Percentiles rank a stretch among this genome's conserved stretches.
Evolutionary conservation across 2,329 filamentous ascomycete species (phyloP).

Genomic region (Penicillium carneum): DNA sequence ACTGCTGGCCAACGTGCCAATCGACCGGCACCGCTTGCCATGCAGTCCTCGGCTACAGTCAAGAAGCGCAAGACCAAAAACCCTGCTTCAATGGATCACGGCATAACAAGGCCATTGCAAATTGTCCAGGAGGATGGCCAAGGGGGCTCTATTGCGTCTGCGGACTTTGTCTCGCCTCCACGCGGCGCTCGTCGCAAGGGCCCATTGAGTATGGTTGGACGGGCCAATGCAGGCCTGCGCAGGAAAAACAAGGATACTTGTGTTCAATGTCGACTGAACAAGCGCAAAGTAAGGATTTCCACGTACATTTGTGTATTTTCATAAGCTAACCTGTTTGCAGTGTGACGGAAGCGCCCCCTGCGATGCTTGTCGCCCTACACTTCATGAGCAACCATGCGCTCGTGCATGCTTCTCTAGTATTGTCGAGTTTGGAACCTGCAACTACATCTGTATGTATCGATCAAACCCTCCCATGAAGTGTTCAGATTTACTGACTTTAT

Average conservation of each 20-base stretch:
- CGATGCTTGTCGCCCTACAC: constrained; percentile 51
- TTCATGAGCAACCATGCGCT: constrained; percentile 55
- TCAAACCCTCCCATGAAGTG: constrained; percentile 5
- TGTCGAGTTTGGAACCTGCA: constrained; percentile 55
- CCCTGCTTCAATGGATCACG: constrained; percentile 40
- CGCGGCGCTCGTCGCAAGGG: constrained; percentile 54
- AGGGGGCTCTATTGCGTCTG: constrained; percentile 52
- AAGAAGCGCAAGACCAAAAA: constrained; percentile 49
- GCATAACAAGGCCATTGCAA: constrained; percentile 46
- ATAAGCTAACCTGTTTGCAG: constrained; percentile 35
- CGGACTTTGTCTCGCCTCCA: constrained; percentile 52
- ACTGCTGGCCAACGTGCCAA: constrained; percentile 35
- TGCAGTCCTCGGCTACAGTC: constrained; percentile 43
- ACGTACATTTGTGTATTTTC: background rate
- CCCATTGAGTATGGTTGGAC: constrained; percentile 49
- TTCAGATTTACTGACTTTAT: constrained; percentile 29
- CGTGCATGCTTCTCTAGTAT: constrained; percentile 55
- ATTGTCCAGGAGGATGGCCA: constrained; percentile 55
- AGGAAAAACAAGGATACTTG: constrained; percentile 56
- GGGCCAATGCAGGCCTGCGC: constrained; percentile 52
- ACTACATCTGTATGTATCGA: constrained; percentile 53
- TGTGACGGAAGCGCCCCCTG: constrained; percentile 54
- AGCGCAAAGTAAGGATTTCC: constrained; percentile 50
- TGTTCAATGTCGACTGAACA: constrained; percentile 54
- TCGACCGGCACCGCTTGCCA: constrained; percentile 42